A percentile compares a stretch with the other conserved stretches of the same genome.
These are phyloP conservation scores for Cicer cuneatum DNA, from an alignment of 306 rosid genomes.

Conservation along the genomic window DNA sequence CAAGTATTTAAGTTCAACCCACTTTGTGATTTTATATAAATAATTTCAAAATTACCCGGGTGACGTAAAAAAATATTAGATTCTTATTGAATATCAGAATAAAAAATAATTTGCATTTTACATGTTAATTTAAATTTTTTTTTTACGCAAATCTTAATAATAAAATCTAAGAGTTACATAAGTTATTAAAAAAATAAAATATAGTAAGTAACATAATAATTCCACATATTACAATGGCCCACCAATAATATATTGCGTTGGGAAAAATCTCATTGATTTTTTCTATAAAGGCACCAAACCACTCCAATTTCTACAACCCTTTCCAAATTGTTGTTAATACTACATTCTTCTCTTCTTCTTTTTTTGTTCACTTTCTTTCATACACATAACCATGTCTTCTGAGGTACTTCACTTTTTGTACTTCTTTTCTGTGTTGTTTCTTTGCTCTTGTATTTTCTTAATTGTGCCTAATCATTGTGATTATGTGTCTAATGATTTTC, in stretches of 20 bases:
- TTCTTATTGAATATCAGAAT: too few species aligned
- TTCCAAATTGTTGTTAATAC: background rate
- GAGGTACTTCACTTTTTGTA: background rate
- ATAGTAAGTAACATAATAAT: too few species aligned
- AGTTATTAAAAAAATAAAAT: too few species aligned
- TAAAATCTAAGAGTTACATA: too few species aligned
- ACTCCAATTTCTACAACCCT: background rate
- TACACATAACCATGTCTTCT: constrained; percentile 17
- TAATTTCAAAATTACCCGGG: too few species aligned
- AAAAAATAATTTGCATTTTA: too few species aligned
- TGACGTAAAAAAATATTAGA: too few species aligned
- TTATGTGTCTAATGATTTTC: background rate
- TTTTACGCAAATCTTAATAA: too few species aligned
- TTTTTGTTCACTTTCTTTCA: background rate
- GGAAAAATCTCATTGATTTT: background rate
- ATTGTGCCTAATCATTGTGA: background rate
- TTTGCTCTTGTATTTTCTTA: background rate
- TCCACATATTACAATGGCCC: background rate
- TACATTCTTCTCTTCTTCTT: background rate
- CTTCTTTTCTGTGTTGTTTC: background rate
- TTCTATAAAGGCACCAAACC: background rate
- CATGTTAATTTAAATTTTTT: too few species aligned
- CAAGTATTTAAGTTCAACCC: too few species aligned
- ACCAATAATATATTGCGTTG: too few species aligned
- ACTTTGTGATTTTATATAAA: too few species aligned